Evolutionary conservation across 108 stramenopile genomes (phyloP).

Genomic region (Cyclotella sp.): DNA sequence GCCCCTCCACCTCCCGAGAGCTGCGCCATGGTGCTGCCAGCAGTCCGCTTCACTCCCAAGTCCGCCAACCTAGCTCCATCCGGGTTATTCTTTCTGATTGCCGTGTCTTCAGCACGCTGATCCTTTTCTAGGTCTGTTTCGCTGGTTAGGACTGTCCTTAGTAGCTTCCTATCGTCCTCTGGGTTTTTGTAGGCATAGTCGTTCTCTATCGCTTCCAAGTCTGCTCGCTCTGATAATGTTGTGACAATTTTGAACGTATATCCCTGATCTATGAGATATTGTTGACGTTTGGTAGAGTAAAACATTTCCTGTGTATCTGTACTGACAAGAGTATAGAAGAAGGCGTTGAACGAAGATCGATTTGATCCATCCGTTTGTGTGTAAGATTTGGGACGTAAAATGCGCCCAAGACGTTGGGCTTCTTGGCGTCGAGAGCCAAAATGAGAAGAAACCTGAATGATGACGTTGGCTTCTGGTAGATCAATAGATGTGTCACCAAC

Average conservation of each 20-base stretch:
- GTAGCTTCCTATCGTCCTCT: conserved; percentile 73
- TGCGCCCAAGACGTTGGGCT: conserved; percentile 98
- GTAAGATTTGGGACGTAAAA: conserved; percentile 94
- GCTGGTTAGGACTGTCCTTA: conserved; percentile 76
- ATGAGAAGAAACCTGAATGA: conserved; percentile 98
- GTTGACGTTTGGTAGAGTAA: conserved; percentile 96
- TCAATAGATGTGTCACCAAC: conserved; percentile 99
- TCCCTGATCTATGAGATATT: conserved; percentile 99
- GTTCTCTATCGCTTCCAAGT: conserved; percentile 69
- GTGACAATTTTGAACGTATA: conserved; percentile 99
- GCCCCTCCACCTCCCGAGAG: conserved; percentile 81
- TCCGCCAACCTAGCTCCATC: conserved; percentile 87
- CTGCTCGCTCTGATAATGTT: conserved; percentile 82
- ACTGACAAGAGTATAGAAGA: conserved; percentile 99
- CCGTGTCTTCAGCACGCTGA: conserved; percentile 85
- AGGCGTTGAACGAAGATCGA: conserved; percentile 94
- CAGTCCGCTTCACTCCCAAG: conserved; percentile 72
- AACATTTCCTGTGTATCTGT: conserved; percentile 99
- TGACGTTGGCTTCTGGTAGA: conserved; percentile 99
- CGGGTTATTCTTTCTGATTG: conserved; percentile 89
- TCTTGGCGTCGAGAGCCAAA: conserved; percentile 99
- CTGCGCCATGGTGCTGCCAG: conserved; percentile 78
- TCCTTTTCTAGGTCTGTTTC: conserved; percentile 86
- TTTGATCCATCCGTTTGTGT: conserved; percentile 92
- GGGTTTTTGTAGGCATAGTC: conserved; percentile 79